A percentile compares a stretch with the other conserved stretches of the same genome.
phyloP scores from a whole-genome alignment of 495 filamentous ascomycete genomes.

The Xylaria grammica region DNA sequence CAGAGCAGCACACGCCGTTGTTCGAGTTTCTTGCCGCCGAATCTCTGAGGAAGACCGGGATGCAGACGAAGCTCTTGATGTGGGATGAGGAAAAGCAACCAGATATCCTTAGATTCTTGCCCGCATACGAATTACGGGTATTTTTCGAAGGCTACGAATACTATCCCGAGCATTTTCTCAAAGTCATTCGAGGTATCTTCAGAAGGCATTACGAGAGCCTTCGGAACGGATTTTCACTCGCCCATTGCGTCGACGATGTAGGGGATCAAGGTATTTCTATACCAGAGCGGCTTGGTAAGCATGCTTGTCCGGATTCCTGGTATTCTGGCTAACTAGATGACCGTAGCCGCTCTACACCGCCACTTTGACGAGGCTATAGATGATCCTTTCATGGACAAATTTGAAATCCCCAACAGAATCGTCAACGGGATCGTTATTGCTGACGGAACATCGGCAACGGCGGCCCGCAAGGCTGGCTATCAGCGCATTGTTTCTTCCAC shows the following conservation, averaged over 20 bases:
- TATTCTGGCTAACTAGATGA: not conserved
- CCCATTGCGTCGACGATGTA: not conserved
- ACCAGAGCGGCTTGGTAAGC: not conserved
- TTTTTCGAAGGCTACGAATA: conserved; percentile 16
- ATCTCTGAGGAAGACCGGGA: not conserved
- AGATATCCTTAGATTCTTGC: conserved; percentile 16
- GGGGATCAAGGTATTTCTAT: not conserved
- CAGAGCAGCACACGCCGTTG: conserved; percentile 20
- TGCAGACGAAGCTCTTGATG: conserved; percentile 1
- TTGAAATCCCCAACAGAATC: conserved; percentile 16
- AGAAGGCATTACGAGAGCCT: not conserved
- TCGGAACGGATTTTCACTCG: not conserved
- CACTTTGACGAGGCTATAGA: not conserved
- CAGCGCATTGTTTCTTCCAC: not conserved
- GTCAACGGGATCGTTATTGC: conserved; percentile 30
- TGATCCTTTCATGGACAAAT: conserved; percentile 24
- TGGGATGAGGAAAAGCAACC: conserved; percentile 4
- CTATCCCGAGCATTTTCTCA: conserved; percentile 5
- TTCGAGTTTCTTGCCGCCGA: conserved; percentile 11
- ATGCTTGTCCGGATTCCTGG: not conserved
- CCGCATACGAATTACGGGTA: not conserved
- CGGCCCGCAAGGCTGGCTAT: not conserved
- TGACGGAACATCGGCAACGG: conserved; percentile 23
- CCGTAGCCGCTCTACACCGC: not conserved
- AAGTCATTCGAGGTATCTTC: conserved; percentile 15